phyloP scores from a whole-genome alignment of 441 rosid species.

The Dalechampia spathulata region DNA sequence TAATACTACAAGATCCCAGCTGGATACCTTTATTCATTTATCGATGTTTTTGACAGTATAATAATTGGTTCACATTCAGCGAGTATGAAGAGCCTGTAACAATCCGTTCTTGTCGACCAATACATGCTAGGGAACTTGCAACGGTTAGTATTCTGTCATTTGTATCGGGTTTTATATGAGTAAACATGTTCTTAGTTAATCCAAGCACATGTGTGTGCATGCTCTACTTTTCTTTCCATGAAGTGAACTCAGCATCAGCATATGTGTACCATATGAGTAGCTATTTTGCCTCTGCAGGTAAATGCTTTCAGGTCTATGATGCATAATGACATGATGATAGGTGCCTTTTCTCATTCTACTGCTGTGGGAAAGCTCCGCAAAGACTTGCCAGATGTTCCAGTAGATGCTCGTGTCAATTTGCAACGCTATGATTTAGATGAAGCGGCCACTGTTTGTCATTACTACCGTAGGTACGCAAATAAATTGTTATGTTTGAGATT shows the following conservation, averaged over 20 bases:
- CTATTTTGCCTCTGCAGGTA: constrained; percentile 45
- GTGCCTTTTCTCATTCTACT: constrained; percentile 94
- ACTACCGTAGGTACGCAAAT: constrained; percentile 72
- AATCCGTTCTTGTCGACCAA: constrained; percentile 55
- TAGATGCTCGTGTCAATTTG: constrained; percentile 56
- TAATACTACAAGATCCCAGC: not conserved
- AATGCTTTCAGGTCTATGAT: constrained; percentile 87
- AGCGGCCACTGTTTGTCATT: constrained; percentile 82
- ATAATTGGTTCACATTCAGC: constrained; percentile 95
- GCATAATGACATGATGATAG: constrained; percentile 94
- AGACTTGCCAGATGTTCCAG: constrained; percentile 89
- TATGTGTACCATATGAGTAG: not conserved
- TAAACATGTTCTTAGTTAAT: not conserved
- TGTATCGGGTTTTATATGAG: not conserved
- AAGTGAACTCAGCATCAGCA: too few relatives aligned
- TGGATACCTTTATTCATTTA: constrained; percentile 12
- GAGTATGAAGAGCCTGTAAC: constrained; percentile 82
- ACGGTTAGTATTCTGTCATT: constrained; percentile 40
- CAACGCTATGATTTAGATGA: constrained; percentile 73
- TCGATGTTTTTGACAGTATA: constrained; percentile 51
- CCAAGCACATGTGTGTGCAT: not conserved
- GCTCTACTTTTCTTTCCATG: not conserved
- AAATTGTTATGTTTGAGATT: not conserved
- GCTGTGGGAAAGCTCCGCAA: constrained; percentile 88
- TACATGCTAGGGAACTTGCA: constrained; percentile 89